Evolutionary conservation across 2,329 filamentous ascomycete species (phyloP).

Genomic region (Keithomyces neogunnii): DNA sequence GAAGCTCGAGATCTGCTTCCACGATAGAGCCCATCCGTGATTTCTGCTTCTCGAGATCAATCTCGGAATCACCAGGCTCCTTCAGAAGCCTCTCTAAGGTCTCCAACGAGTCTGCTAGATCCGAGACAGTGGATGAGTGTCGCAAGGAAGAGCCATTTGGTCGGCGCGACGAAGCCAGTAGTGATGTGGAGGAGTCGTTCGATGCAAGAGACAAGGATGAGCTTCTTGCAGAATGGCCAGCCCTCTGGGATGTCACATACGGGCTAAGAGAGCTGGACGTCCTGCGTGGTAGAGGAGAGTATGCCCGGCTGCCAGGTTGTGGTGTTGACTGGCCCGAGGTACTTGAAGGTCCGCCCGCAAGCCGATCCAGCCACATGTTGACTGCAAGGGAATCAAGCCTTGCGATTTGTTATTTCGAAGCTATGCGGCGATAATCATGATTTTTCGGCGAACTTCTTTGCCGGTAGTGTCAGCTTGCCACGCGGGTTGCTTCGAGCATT

Average conservation of each 20-base stretch:
- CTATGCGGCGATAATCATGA: neutral
- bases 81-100: constrained; percentile 48
- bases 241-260: constrained; percentile 58
- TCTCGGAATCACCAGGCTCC: constrained; percentile 13
- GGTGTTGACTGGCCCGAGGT: constrained; percentile 51
- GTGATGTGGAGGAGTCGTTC: constrained; percentile 68
- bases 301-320: constrained; percentile 56
- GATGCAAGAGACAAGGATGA: constrained; percentile 74
- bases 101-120: constrained; percentile 59
- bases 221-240: constrained; percentile 58
- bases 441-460: neutral
- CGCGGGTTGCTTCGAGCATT: neutral
- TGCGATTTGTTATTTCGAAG: neutral
- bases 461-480: neutral
- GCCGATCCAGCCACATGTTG: constrained; percentile 84
- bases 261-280: constrained; percentile 62
- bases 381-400: neutral
- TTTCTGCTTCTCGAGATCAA: constrained; percentile 7
- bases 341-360: constrained; percentile 57
- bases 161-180: constrained; percentile 56
- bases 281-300: constrained; percentile 61
- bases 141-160: constrained; percentile 62
- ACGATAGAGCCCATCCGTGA: constrained; percentile 20
- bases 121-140: constrained; percentile 39
- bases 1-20: constrained; percentile 49